Percentiles rank a stretch among this genome's conserved stretches.
Conservation (phyloP, 2,329 filamentous ascomycete species). For the Aspergillus tanneri region DNA sequence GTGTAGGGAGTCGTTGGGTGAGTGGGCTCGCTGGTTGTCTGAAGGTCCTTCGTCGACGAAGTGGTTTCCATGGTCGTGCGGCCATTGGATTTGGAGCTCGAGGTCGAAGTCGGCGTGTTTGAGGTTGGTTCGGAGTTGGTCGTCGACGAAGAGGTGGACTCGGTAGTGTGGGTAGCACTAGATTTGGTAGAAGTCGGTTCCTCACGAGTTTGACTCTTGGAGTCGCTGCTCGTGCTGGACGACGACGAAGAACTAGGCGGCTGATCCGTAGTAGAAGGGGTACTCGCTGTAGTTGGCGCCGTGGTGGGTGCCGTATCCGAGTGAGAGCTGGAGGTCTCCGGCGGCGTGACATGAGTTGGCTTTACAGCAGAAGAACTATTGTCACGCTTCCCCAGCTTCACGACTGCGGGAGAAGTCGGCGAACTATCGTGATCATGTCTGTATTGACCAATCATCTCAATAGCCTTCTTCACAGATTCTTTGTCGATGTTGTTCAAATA, state of each 20-base stretch:
- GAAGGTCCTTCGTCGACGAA: conserved; percentile 12
- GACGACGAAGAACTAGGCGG: conserved; percentile 16
- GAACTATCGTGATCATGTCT: conserved; percentile 64
- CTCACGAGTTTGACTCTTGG: neutral
- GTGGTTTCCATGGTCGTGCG: conserved; percentile 20
- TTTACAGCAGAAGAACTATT: conserved; percentile 20
- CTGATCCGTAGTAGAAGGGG: conserved; percentile 14
- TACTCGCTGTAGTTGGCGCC: conserved; percentile 8
- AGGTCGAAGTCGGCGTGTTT: conserved; percentile 15
- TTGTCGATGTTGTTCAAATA: conserved; percentile 58
- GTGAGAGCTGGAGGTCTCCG: conserved; percentile 1
- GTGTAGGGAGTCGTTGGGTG: conserved; percentile 34
- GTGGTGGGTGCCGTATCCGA: conserved; percentile 8
- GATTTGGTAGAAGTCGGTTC: conserved; percentile 14
- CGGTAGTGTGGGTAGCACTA: neutral
- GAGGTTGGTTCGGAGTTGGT: conserved; percentile 10
- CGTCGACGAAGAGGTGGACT: conserved; percentile 7
- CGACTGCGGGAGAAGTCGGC: conserved; percentile 38
- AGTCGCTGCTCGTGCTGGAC: conserved; percentile 10
- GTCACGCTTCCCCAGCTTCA: conserved; percentile 65
- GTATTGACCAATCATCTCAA: conserved; percentile 66
- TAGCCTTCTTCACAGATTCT: conserved; percentile 63
- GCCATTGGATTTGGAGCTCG: conserved; percentile 22
- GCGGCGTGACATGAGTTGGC: neutral
- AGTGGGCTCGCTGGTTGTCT: conserved; percentile 22